Conservation (phyloP, 495 filamentous ascomycete species). For the Neurospora africana region DNA sequence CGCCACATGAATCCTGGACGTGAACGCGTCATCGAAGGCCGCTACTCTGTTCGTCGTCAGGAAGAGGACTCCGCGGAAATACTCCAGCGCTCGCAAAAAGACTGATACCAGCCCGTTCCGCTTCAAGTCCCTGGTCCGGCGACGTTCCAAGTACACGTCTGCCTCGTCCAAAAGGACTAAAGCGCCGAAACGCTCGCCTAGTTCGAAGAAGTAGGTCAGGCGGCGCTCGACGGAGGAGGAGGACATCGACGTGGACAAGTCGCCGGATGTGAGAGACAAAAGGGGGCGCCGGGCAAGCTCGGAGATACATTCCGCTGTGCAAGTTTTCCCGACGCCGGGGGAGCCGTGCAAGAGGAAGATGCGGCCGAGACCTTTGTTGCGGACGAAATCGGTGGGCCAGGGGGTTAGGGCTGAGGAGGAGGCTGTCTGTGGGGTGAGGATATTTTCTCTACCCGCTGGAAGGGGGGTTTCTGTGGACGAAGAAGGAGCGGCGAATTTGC, state of each 20-base stretch:
- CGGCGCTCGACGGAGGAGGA: constrained; percentile 23
- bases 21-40: constrained; percentile 33
- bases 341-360: constrained; percentile 44
- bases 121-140: constrained; percentile 58
- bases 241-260: constrained; percentile 20
- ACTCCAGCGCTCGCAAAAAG: constrained; percentile 33
- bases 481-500: constrained; percentile 18
- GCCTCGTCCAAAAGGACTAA: constrained; percentile 35
- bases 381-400: constrained; percentile 33
- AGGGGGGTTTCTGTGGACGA: neutral
- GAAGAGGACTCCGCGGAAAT: constrained; percentile 32
- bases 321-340: constrained; percentile 43
- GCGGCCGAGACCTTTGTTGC: constrained; percentile 37
- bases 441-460: neutral
- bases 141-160: constrained; percentile 48
- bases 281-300: constrained; percentile 29
- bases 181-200: constrained; percentile 34
- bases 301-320: constrained; percentile 35
- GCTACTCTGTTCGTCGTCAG: constrained; percentile 36
- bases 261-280: constrained; percentile 28
- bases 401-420: constrained; percentile 22
- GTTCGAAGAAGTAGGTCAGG: constrained; percentile 29
- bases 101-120: constrained; percentile 72
- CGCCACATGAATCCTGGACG: constrained; percentile 32
- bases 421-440: neutral